Evolutionary conservation across 306 rosid species (phyloP).

Genomic region (Vachellia collinsii): DNA sequence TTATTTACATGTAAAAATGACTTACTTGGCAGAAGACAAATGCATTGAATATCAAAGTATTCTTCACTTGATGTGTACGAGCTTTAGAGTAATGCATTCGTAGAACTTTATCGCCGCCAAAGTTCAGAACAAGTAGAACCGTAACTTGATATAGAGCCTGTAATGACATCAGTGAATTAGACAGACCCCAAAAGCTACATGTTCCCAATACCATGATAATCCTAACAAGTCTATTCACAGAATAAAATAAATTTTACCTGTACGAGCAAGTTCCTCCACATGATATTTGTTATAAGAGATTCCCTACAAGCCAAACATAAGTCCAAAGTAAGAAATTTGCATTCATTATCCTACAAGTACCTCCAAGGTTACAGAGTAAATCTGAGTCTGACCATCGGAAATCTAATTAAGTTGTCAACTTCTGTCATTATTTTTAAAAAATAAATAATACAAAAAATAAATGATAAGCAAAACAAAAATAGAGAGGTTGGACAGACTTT

Average conservation of each 20-base stretch:
- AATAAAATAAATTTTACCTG: conserved; percentile 62
- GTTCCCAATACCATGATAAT: conserved; percentile 13
- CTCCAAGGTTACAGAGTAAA: conserved; percentile 26
- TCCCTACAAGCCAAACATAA: conserved; percentile 64
- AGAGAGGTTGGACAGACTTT: conserved; percentile 8
- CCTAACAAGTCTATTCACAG: conserved; percentile 16
- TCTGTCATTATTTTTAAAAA: too few relatives aligned
- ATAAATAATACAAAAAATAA: neutral
- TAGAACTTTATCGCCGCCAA: conserved; percentile 62
- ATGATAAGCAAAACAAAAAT: conserved; percentile 9
- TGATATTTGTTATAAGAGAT: conserved; percentile 93
- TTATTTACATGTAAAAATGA: conserved; percentile 15
- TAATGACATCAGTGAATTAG: conserved; percentile 32
- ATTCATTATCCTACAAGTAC: conserved; percentile 12
- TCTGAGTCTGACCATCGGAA: conserved; percentile 26
- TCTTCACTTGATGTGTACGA: conserved; percentile 55
- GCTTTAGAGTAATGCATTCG: conserved; percentile 36
- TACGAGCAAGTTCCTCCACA: conserved; percentile 93
- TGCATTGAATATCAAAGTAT: conserved; percentile 85
- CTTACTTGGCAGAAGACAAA: conserved; percentile 94
- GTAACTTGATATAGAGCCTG: conserved; percentile 86
- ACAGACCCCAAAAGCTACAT: conserved; percentile 8
- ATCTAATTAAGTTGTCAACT: neutral
- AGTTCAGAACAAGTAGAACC: conserved; percentile 82
- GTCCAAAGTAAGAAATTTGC: conserved; percentile 35